Base-by-base conservation (phyloP, 768 basidiomycete species). In the Naematelia encephala region DNA sequence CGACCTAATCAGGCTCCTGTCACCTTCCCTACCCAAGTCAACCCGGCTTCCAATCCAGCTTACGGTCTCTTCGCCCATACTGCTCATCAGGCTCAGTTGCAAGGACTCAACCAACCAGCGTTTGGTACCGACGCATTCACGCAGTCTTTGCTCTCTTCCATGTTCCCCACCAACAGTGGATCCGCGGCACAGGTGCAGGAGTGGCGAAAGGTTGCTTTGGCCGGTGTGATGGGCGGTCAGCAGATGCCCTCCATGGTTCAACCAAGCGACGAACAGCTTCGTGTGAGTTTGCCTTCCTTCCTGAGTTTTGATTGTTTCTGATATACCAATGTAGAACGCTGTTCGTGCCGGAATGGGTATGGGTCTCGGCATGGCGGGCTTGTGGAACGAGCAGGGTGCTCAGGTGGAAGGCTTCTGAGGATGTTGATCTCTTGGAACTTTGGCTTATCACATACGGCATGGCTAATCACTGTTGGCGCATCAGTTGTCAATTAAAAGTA, bases 331-430 rank as follows among this genome's bases (percentile, higher is more conserved):
- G 19, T 30, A 67, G 34, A 61, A 67, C 23, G 67, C 67, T 16
- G 49, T 69, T 28, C 62, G 71, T 42, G 56, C 60, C 30, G 66
- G 66, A 26, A 70, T 73, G 61, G 61, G 62, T 16, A 26, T 70
- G 42, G 64, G 63, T 19, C 28, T 68, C 49, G 62, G 60, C 30
- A 52, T 64, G 45, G 51, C 55, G 8, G 43, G 48, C 4, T 12
- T 56, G 12, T 61, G 47, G 46, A 30, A 46, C 29, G 49, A 58
- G 48, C 58, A 43, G 19, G 29, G 51, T 22, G 30, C 51, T 19
- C 22, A 39, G 25, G 58, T 59, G 19, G 58, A 53, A 43, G 58
- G 58, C 5, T 59, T 59, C 29, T 59, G 12, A 19, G 46, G 23
- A 47, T 21, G 46, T 47, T 8, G 11, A 10, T 47, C n/a, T 47